These are phyloP conservation scores for Ceriops zippeliana DNA, from an alignment of 345 rosid species.

Conservation along the genomic window DNA sequence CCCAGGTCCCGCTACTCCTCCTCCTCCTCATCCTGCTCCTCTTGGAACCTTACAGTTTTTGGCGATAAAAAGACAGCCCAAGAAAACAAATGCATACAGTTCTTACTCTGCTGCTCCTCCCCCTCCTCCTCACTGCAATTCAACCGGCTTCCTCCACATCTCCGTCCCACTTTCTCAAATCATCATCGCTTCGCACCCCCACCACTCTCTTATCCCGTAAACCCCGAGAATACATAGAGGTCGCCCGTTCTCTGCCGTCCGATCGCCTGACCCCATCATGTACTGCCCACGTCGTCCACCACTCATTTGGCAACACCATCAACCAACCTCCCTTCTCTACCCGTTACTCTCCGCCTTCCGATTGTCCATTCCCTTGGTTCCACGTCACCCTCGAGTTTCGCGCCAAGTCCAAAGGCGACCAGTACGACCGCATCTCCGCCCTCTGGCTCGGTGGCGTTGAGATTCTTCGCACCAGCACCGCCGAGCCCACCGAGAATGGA, in stretches of 20 bases:
- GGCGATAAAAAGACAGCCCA: too few species aligned
- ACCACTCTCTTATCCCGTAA: not conserved
- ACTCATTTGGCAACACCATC: constrained; percentile 78
- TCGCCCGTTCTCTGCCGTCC: constrained; percentile 49
- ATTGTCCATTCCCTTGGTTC: constrained; percentile 66
- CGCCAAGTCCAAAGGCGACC: constrained; percentile 56
- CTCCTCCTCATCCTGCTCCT: too few species aligned
- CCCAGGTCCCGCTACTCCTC: not conserved
- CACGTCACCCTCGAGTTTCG: constrained; percentile 51
- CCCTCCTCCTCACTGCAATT: constrained; percentile 18
- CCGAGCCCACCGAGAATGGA: constrained; percentile 61
- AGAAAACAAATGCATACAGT: not conserved
- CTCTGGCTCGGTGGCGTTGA: constrained; percentile 85
- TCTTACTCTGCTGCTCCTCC: constrained; percentile 11
- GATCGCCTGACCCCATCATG: constrained; percentile 56
- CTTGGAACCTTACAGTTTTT: too few species aligned
- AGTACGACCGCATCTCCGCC: constrained; percentile 70
- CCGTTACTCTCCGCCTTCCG: constrained; percentile 55
- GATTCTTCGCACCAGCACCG: constrained; percentile 88
- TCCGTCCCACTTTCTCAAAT: constrained; percentile 37
- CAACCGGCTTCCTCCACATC: constrained; percentile 16
- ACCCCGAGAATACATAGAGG: constrained; percentile 51
- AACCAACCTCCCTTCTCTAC: constrained; percentile 58
- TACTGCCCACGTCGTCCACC: constrained; percentile 49
- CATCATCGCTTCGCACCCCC: constrained; percentile 9